Evolutionary conservation across 805 yeast species (phyloP).

Genomic region (Millerozyma miso): DNA sequence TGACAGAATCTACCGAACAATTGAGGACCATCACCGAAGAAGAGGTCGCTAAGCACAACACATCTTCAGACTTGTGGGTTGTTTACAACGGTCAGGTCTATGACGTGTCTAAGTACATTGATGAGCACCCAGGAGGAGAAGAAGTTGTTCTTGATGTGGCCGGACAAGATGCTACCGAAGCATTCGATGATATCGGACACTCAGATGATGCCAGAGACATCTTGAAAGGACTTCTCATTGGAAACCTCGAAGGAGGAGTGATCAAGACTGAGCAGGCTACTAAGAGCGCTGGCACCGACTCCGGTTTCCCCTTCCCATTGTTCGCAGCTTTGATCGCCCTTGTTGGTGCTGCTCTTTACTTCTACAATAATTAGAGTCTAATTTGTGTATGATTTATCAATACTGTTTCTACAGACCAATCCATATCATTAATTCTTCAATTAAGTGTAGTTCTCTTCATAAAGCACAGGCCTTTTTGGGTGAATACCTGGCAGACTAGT

Average conservation of each 20-base stretch:
- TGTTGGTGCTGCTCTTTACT: constrained; percentile 43
- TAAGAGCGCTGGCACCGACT: constrained; percentile 11
- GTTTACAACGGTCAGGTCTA: constrained; percentile 43
- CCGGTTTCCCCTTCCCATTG: constrained; percentile 23
- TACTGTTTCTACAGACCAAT: background rate
- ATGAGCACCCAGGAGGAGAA: constrained; percentile 48
- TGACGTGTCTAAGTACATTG: constrained; percentile 38
- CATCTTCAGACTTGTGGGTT: constrained; percentile 40
- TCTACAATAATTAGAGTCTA: constrained; percentile 11
- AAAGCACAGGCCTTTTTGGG: too few relatives aligned
- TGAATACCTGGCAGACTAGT: too few relatives aligned
- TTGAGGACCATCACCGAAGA: constrained; percentile 45
- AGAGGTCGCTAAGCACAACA: constrained; percentile 39
- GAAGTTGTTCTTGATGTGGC: constrained; percentile 42
- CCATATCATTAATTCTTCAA: background rate
- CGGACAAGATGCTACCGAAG: constrained; percentile 44
- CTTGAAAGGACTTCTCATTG: constrained; percentile 64
- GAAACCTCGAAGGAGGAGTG: constrained; percentile 69
- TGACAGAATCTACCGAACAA: constrained; percentile 1
- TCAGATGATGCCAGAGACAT: constrained; percentile 91
- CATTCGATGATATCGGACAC: constrained; percentile 82
- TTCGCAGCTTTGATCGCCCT: constrained; percentile 33
- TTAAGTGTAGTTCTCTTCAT: too few relatives aligned
- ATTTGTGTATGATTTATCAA: background rate
- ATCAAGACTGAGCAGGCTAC: constrained; percentile 9